Percentiles rank a stretch among this genome's conserved stretches.
Evolutionary conservation across 176 grass and related monocot genomes (phyloP).

Genomic region (Oropetium thomaeum): DNA sequence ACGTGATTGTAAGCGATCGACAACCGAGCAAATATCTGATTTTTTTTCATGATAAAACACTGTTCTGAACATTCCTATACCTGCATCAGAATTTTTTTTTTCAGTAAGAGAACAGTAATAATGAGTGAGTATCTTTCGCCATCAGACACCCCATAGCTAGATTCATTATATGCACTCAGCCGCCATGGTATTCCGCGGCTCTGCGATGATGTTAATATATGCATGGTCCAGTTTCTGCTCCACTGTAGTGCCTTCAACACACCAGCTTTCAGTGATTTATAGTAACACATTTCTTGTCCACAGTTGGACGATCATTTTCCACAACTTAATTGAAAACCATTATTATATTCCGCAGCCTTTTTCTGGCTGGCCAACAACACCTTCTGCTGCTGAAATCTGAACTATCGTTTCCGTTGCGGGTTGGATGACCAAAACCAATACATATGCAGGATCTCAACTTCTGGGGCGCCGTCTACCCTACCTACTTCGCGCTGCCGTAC

Average conservation of each 20-base stretch:
- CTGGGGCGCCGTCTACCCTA: conserved; percentile 78
- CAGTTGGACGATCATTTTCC: neutral
- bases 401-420: neutral
- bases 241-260: neutral
- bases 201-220: no score
- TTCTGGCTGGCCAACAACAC: neutral
- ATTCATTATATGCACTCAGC: neutral
- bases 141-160: neutral
- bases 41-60: neutral
- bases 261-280: neutral
- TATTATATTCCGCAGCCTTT: neutral
- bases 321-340: neutral
- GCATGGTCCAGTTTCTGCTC: neutral
- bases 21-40: neutral
- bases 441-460: conserved; percentile 79
- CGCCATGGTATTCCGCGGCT: neutral
- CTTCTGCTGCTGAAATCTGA: neutral
- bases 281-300: neutral
- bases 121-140: neutral
- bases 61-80: no score
- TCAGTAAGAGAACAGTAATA: neutral
- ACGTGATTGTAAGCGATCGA: conserved; percentile 52
- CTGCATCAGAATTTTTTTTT: no score
- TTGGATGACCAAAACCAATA: no score
- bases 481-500: conserved; percentile 80